Evolutionary conservation across 1,284 basidiomycete genomes (phyloP), one percentile per base, ranked within the genome.

Genomic region (Sporisorium exsertum): DNA sequence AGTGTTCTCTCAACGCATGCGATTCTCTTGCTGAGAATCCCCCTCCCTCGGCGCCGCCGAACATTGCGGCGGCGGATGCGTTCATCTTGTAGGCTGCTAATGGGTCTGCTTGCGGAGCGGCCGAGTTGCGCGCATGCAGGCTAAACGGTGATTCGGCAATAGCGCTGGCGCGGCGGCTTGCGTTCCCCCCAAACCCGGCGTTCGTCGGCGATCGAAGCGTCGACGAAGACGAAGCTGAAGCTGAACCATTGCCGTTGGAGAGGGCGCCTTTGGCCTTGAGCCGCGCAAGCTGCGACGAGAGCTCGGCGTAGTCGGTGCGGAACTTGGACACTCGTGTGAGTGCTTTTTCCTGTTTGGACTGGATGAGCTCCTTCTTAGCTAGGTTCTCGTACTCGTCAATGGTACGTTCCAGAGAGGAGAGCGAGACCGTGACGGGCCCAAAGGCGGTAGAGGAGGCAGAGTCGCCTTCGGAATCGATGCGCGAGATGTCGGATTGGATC

Each of bases 371-470:
- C 24, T 80, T 75, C 40, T 79, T 81, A 26, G 84, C 83, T 40
- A 85, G 70, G n/a, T 72, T 69, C 58, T 85, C 83, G 68, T 84
- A 85, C 37, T 85, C 84, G 52, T 85, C 83, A 20, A 84, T 77
- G 1, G 84, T 85, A 2, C 80, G 72, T n/a, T 74, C 65, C 29
- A 85, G 73, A 1, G 82, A 79, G 3, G 75, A 59, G 26, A 85
- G 73, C 0, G 82, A 76, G 16, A 83, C 78, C 3, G 72, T 72
- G 40, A 85, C 74, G 26, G 83, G 79, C 1, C 78, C 71, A n/a
- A 75, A 66, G 4, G 79, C 53, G 18, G 72, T 67, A 26, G 66
- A 59, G 0, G 68, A 61, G 10, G 58, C 67, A 20, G 53, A 18
- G 12, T 61, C 42, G 24, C 69, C 66, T 35, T 78, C 72, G 7